Conservation (phyloP, 768 basidiomycete genomes). For the Nevesoporus exiguus region DNA sequence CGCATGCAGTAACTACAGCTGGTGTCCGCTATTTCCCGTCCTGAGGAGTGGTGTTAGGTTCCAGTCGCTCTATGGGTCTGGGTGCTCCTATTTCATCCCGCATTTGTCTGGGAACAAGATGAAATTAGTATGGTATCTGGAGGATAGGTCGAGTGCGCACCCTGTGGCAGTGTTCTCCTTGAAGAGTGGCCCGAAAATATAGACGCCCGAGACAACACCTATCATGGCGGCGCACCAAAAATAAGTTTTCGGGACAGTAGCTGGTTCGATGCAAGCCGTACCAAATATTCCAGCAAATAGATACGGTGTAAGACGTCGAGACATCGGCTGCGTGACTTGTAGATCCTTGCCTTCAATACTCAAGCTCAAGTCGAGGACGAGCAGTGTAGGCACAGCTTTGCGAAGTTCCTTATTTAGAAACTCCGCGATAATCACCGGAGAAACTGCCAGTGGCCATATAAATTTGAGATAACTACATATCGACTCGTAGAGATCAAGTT, state of each 20-base stretch:
- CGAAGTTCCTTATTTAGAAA: conserved; percentile 22
- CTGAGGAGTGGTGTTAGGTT: conserved; percentile 1
- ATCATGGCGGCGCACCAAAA: background rate
- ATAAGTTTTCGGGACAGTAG: background rate
- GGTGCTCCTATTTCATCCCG: background rate
- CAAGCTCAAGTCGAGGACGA: background rate
- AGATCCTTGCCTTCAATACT: background rate
- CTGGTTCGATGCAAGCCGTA: conserved; percentile 21
- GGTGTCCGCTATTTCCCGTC: conserved; percentile 9
- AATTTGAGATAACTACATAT: conserved; percentile 6
- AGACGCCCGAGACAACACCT: conserved; percentile 63
- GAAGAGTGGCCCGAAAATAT: conserved; percentile 58
- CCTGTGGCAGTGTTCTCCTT: conserved; percentile 12
- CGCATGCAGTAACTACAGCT: background rate
- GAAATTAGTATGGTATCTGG: background rate
- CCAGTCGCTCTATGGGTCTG: conserved; percentile 3
- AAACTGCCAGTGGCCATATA: too few species aligned
- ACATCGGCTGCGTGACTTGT: conserved; percentile 11
- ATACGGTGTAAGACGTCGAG: conserved; percentile 47
- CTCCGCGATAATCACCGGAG: conserved; percentile 22
- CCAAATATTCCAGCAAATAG: conserved; percentile 58
- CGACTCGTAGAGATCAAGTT: background rate
- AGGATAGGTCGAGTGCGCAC: conserved; percentile 10
- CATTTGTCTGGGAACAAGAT: conserved; percentile 12
- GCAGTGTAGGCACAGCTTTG: background rate